Conservation (phyloP, 2,329 filamentous ascomycete species). For the Cryphonectria carpinicola region DNA sequence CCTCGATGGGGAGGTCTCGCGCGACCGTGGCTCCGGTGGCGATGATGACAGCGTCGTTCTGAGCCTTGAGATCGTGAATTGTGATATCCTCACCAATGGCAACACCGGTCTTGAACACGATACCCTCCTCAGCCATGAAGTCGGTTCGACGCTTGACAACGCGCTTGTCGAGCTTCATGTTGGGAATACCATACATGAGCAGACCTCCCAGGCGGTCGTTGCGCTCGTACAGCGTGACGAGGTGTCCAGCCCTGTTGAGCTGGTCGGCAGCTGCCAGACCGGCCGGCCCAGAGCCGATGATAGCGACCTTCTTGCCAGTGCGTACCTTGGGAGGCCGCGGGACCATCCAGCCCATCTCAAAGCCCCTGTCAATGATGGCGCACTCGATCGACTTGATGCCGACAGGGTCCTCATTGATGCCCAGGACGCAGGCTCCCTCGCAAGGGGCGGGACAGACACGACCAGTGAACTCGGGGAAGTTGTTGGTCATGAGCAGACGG, state of each 20-base stretch:
- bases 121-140: conserved; percentile 88
- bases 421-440: conserved; percentile 92
- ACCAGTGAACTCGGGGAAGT: conserved; percentile 97
- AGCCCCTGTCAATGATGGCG: conserved; percentile 95
- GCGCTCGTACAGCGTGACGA: conserved; percentile 89
- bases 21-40: conserved; percentile 92
- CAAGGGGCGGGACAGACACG: conserved; percentile 96
- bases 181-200: conserved; percentile 97
- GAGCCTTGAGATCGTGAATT: conserved; percentile 71
- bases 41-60: conserved; percentile 84
- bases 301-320: conserved; percentile 83
- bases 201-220: conserved; percentile 88
- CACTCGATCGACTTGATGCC: conserved; percentile 99
- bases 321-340: conserved; percentile 77
- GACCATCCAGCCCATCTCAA: conserved; percentile 98
- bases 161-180: conserved; percentile 99
- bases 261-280: conserved; percentile 91
- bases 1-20: conserved; percentile 88
- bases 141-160: conserved; percentile 94
- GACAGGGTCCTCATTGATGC: conserved; percentile 95
- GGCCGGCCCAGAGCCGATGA: conserved; percentile 90
- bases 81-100: conserved; percentile 76
- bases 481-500: conserved; percentile 92
- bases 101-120: conserved; percentile 79
- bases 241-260: conserved; percentile 89